Percentiles rank a stretch among this genome's conserved stretches.
phyloP scores from a whole-genome alignment of 768 basidiomycete species.

The Sporobolomyces phaffii region DNA sequence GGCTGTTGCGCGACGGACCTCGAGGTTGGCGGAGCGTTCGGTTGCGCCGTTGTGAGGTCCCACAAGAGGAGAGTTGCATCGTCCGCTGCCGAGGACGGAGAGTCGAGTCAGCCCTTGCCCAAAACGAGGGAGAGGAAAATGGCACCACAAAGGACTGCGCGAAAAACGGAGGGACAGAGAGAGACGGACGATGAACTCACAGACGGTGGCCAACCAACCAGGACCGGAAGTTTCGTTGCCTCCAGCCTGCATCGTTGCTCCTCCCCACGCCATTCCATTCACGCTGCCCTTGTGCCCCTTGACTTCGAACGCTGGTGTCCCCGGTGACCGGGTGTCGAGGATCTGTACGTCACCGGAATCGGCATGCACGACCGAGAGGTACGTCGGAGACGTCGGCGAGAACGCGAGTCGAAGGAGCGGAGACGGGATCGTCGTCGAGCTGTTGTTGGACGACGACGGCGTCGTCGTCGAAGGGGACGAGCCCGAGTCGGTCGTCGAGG shows the following conservation, averaged over 20 bases:
- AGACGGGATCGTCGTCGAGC: constrained; percentile 52
- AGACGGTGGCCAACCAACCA: constrained; percentile 52
- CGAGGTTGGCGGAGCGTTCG: constrained; percentile 45
- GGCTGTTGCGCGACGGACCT: constrained; percentile 54
- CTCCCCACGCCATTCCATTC: constrained; percentile 86
- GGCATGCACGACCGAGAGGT: constrained; percentile 95
- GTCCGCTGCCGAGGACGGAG: constrained; percentile 57
- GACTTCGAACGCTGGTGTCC: constrained; percentile 87
- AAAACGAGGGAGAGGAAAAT: no score
- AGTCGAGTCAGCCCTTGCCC: no score
- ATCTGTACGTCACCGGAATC: constrained; percentile 85
- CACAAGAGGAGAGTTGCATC: constrained; percentile 90
- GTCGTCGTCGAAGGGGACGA: constrained; percentile 89
- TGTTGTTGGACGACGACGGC: constrained; percentile 64
- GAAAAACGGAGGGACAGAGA: neutral
- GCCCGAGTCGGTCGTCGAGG: constrained; percentile 64
- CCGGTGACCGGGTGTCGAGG: constrained; percentile 93
- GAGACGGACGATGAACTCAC: neutral
- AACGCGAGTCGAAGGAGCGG: constrained; percentile 79
- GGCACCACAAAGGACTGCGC: no score
- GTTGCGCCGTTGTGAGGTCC: constrained; percentile 67
- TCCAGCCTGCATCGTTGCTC: constrained; percentile 48
- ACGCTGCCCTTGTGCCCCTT: constrained; percentile 73
- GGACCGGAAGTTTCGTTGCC: constrained; percentile 80
- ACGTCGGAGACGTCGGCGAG: constrained; percentile 84